A percentile compares a stretch with the other conserved stretches of the same genome.
These are phyloP conservation scores for Collybia sp. DNA, from an alignment of 768 basidiomycete species.

Conservation along the genomic window DNA sequence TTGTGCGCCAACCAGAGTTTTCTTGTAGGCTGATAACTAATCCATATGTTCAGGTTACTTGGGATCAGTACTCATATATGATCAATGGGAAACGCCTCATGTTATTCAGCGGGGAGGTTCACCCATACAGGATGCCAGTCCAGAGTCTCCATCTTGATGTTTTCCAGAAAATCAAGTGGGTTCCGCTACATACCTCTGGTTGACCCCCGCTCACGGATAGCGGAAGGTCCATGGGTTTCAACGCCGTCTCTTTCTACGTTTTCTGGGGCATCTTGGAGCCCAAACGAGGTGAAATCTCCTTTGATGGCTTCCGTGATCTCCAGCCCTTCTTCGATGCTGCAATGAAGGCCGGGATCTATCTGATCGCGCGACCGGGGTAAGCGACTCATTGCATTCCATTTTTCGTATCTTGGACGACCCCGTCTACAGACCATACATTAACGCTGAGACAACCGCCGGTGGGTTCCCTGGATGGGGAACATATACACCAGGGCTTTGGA, in stretches of 20 bases:
- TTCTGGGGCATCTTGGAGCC: constrained; percentile 42
- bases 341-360: constrained; percentile 47
- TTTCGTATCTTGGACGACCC: not conserved
- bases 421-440: constrained; percentile 34
- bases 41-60: constrained; percentile 27
- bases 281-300: constrained; percentile 45
- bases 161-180: constrained; percentile 38
- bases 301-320: constrained; percentile 49
- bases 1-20: constrained; percentile 13
- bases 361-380: constrained; percentile 49
- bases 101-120: constrained; percentile 38
- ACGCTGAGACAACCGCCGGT: constrained; percentile 46
- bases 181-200: not conserved
- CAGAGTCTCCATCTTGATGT: constrained; percentile 38
- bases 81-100: constrained; percentile 37
- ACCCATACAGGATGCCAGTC: constrained; percentile 38
- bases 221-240: constrained; percentile 34
- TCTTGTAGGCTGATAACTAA: not conserved
- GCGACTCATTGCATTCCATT: not conserved
- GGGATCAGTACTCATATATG: constrained; percentile 38
- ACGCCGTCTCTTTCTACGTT: constrained; percentile 38
- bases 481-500: constrained; percentile 41
- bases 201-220: not conserved
- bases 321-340: constrained; percentile 54
- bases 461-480: constrained; percentile 58